These are phyloP conservation scores for Thelephora aurantiotincta DNA, from an alignment of 768 basidiomycete genomes.

Conservation along the genomic window DNA sequence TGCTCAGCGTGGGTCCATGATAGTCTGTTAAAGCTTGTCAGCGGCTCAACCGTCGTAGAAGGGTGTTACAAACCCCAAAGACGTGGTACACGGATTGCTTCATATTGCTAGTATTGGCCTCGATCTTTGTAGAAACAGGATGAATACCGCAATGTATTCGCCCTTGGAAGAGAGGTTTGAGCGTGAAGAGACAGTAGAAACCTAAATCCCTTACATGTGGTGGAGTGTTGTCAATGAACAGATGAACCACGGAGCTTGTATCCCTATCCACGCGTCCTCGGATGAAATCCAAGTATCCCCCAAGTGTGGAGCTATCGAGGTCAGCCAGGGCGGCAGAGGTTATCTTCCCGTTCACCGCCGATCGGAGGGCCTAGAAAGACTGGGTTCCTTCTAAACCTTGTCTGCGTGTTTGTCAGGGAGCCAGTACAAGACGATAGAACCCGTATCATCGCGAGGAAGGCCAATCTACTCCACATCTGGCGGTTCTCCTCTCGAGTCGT, in stretches of 20 bases:
- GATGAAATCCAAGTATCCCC: slow-evolving; percentile 57
- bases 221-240: slow-evolving; percentile 46
- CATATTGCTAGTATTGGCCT: slow-evolving; percentile 68
- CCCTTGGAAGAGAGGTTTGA: slow-evolving; percentile 18
- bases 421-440: slow-evolving; percentile 69
- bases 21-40: slow-evolving; percentile 23
- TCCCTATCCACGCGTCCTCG: slow-evolving; percentile 42
- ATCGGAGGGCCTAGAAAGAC: slow-evolving; percentile 42
- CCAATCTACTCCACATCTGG: slow-evolving; percentile 54
- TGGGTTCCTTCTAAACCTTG: slow-evolving; percentile 78
- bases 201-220: slow-evolving; percentile 22
- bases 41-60: neutral
- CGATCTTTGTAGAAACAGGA: slow-evolving; percentile 54
- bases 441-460: slow-evolving; percentile 71
- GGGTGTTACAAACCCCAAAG: slow-evolving; percentile 36
- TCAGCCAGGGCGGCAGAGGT: slow-evolving; percentile 71
- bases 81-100: slow-evolving; percentile 69
- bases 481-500: slow-evolving; percentile 13
- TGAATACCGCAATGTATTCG: slow-evolving; percentile 32
- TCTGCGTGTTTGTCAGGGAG: slow-evolving; percentile 79
- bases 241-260: slow-evolving; percentile 44
- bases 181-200: neutral
- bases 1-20: slow-evolving; percentile 33
- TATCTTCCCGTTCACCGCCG: slow-evolving; percentile 51
- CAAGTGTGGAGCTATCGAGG: slow-evolving; percentile 47